Percentiles rank a stretch among this genome's conserved stretches.
These are phyloP conservation scores for Leptographium lundbergii DNA, from an alignment of 2,329 filamentous ascomycete genomes.

Conservation along the genomic window DNA sequence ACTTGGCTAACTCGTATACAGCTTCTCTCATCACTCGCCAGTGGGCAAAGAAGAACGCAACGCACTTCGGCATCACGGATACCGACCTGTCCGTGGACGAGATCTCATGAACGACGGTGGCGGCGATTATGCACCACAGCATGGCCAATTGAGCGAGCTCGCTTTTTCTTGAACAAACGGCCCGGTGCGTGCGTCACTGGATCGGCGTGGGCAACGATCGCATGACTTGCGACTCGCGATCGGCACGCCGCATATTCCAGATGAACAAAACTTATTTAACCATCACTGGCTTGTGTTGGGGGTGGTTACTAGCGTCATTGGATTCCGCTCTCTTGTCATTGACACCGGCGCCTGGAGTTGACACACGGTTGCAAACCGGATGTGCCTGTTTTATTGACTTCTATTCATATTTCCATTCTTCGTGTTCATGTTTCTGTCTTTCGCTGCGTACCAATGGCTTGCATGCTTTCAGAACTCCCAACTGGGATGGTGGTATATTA, in stretches of 20 bases:
- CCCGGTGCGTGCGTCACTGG: not conserved
- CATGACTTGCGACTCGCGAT: not conserved
- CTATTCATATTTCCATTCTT: not conserved
- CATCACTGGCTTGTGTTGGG: not conserved
- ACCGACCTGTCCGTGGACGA: conserved; percentile 38
- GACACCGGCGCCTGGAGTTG: conserved; percentile 7
- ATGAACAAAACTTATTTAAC: not conserved
- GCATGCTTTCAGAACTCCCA: not conserved
- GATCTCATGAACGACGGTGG: conserved; percentile 16
- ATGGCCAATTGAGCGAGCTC: not conserved
- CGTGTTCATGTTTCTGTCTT: not conserved
- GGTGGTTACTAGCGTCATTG: conserved; percentile 3
- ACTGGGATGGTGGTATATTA: not conserved
- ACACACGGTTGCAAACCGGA: conserved; percentile 1
- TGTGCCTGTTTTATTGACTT: conserved; percentile 1
- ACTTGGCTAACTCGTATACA: no score
- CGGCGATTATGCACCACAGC: not conserved
- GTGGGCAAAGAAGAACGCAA: conserved; percentile 78
- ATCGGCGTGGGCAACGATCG: not conserved
- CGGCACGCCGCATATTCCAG: not conserved
- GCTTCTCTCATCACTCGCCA: conserved; percentile 83
- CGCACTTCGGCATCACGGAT: conserved; percentile 40
- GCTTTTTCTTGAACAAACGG: not conserved
- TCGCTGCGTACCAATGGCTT: not conserved
- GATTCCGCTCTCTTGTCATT: conserved; percentile 4